These are phyloP conservation scores for Globisporangium cystogenes DNA, from an alignment of 352 stramenopile species.

Conservation along the genomic window DNA sequence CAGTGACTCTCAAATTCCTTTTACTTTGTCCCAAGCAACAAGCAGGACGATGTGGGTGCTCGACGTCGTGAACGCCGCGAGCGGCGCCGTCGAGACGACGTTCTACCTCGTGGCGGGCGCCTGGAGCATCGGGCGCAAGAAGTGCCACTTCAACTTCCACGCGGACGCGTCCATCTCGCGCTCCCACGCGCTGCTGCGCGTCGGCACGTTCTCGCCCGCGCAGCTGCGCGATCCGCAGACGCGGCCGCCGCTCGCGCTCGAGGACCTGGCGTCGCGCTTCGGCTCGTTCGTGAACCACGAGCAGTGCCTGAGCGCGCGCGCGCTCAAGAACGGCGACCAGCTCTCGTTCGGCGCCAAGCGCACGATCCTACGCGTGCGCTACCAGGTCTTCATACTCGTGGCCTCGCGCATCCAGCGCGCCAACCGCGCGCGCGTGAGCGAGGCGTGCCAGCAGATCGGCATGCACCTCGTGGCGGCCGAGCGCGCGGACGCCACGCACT, in stretches of 20 bases:
- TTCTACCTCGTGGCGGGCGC: constrained; percentile 81
- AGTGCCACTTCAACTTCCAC: constrained; percentile 83
- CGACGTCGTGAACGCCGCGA: constrained; percentile 47
- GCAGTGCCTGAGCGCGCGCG: constrained; percentile 39
- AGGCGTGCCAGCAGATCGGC: constrained; percentile 71
- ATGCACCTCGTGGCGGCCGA: constrained; percentile 68
- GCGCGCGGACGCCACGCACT: constrained; percentile 71
- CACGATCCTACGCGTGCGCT: constrained; percentile 74
- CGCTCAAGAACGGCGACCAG: constrained; percentile 58
- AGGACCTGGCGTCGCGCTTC: constrained; percentile 82
- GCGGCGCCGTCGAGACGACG: constrained; percentile 35
- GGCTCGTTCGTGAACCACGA: constrained; percentile 85
- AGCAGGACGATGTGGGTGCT: constrained; percentile 60
- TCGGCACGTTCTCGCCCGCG: constrained; percentile 51
- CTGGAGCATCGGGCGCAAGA: constrained; percentile 81
- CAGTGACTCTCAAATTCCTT: too few relatives aligned
- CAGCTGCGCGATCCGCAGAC: constrained; percentile 53
- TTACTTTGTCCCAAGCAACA: not conserved
- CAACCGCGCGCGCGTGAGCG: constrained; percentile 56
- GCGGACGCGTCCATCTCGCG: constrained; percentile 80
- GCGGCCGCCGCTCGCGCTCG: constrained; percentile 60
- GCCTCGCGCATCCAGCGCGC: constrained; percentile 60
- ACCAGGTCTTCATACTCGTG: constrained; percentile 77
- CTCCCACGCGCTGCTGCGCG: constrained; percentile 65
- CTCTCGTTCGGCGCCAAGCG: constrained; percentile 83